Evolutionary conservation across 2,329 filamentous ascomycete genomes (phyloP).

Genomic region (Fusarium robinianum): DNA sequence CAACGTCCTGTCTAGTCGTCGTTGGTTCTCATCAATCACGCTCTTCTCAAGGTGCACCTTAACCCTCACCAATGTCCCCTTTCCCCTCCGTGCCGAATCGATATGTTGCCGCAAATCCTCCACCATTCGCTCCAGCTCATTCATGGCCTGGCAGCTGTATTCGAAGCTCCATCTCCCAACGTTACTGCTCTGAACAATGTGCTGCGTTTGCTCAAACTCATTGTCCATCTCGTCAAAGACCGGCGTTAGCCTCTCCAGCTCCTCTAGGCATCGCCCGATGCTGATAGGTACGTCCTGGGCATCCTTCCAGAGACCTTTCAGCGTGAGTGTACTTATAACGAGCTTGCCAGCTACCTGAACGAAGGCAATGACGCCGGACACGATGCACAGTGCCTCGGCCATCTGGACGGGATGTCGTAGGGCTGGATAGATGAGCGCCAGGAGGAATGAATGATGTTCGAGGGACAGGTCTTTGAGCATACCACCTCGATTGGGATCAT

Average conservation of each 20-base stretch:
- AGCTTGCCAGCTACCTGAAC: slow-evolving; percentile 21
- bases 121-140: neutral
- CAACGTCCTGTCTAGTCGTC: slow-evolving; percentile 2
- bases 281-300: slow-evolving; percentile 12
- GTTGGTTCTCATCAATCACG: slow-evolving; percentile 12
- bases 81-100: neutral
- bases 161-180: slow-evolving; percentile 8
- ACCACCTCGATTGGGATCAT: too few relatives aligned
- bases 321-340: slow-evolving; percentile 4
- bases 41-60: slow-evolving; percentile 15
- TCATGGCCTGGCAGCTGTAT: slow-evolving; percentile 9
- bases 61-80: neutral
- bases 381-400: slow-evolving; percentile 22
- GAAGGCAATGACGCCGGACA: slow-evolving; percentile 21
- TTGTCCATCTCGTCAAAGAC: slow-evolving; percentile 8
- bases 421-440: too few relatives aligned
- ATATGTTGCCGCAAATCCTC: slow-evolving; percentile 16
- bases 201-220: slow-evolving; percentile 2
- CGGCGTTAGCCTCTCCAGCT: neutral
- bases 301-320: slow-evolving; percentile 26
- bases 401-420: too few relatives aligned
- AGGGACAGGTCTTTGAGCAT: too few relatives aligned
- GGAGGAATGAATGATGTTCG: too few relatives aligned
- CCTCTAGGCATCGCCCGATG: slow-evolving; percentile 5
- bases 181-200: neutral